A percentile compares a stretch with the other conserved stretches of the same genome.
Conservation (phyloP, 306 rosid genomes). For the Castanea mollissima region DNA sequence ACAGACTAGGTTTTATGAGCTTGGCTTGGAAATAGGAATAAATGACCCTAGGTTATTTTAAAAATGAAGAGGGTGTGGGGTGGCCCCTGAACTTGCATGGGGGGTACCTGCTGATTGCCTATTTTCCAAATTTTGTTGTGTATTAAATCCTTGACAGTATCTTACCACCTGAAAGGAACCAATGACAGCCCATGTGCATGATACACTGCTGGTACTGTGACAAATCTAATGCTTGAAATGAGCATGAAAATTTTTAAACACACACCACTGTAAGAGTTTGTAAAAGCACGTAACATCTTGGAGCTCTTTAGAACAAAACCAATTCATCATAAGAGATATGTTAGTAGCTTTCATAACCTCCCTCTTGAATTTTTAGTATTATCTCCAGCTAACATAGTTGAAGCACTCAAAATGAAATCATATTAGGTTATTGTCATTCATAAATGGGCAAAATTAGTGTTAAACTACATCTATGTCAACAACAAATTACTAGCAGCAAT, state of each 20-base stretch:
- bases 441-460: slow-evolving; percentile 5
- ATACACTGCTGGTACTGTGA: too few species aligned
- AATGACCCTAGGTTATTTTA: not conserved
- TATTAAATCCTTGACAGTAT: not conserved
- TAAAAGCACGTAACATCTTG: not conserved
- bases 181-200: not conserved
- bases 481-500: slow-evolving; percentile 2
- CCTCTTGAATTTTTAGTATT: not conserved
- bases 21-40: not conserved
- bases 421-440: not conserved
- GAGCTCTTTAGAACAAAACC: not conserved
- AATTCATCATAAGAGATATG: not conserved
- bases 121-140: not conserved
- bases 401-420: not conserved
- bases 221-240: too few species aligned
- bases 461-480: not conserved
- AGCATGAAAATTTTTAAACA: too few species aligned
- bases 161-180: not conserved
- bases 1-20: not conserved
- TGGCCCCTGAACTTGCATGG: not conserved
- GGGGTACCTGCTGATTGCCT: not conserved
- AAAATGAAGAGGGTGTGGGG: not conserved
- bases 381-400: not conserved
- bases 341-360: not conserved
- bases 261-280: too few species aligned